Evolutionary conservation across 345 rosid genomes (phyloP), one percentile per base, ranked within the genome.

Genomic region (Ceriops decandra): DNA sequence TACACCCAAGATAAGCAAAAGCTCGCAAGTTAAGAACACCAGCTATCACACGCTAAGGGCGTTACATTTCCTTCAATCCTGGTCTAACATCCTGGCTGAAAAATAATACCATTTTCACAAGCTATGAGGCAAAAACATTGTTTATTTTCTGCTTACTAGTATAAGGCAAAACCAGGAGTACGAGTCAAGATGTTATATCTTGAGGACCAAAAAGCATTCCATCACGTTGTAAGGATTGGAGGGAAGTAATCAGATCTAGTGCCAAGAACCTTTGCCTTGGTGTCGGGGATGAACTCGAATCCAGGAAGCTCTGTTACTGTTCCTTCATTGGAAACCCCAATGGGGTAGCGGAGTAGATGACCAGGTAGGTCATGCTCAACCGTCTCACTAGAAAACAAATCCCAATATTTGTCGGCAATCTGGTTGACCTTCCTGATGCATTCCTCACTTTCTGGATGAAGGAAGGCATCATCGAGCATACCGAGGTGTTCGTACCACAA

Each of bases 401-500:
- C 92, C 99, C 99, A 95, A 63, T 95, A 91, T 77, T 81, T 88
- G 31, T 90, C 96, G 46, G 97, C 93, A 53, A 92, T 49, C 71
- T 82, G 84, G 86, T 92, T 95, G 66, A 95, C 90, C 80, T 76
- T 88, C 61, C 56, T 63, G 68, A 92, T 70, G 74, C 96, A 91
- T 67, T 88, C 85, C 73, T 77, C 75, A 13, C 79, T 83, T 32
- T 91, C 93, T 27, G 99, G 98, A 32, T 72, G 63, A 35, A 90
- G 90, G 86, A 95, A 95, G 5, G 87, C 36, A 54, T 88, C 88
- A 61, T 90, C 84, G 0, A 92, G 98, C 96, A 90, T 87, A 65
- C 99, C 99, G 15, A 95, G 82, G 81, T 95, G 99, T 74, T 95
- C 99, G 9, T 95, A 90, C 99, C 99, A 95, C 58, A 95, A 68